phyloP scores from a whole-genome alignment of 2,329 filamentous ascomycete genomes.

The Cyphellophora europaea region DNA sequence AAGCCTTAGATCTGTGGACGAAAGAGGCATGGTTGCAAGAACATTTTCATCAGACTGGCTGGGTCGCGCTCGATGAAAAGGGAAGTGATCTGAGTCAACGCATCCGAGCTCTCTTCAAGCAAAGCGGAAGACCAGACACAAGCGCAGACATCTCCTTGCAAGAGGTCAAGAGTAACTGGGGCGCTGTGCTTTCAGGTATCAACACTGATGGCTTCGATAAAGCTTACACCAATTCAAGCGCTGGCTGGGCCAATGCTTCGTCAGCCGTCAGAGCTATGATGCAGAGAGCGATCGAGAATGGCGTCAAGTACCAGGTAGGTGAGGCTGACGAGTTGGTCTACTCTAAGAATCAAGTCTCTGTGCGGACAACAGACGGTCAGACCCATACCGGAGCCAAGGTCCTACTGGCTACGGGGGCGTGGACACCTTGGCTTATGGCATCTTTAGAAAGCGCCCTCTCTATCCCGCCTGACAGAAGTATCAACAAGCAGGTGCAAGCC shows the following conservation, averaged over 20 bases:
- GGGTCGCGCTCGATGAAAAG: slow-evolving; percentile 46
- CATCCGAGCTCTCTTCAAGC: slow-evolving; percentile 45
- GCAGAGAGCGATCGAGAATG: slow-evolving; percentile 31
- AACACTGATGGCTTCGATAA: slow-evolving; percentile 28
- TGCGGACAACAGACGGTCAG: slow-evolving; percentile 38
- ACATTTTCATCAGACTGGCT: slow-evolving; percentile 51
- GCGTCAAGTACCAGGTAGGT: slow-evolving; percentile 36
- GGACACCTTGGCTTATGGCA: slow-evolving; percentile 46
- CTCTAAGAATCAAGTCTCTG: slow-evolving; percentile 10
- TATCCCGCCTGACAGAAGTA: slow-evolving; percentile 38
- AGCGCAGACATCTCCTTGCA: slow-evolving; percentile 35
- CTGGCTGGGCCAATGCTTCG: slow-evolving; percentile 46
- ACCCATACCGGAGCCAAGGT: slow-evolving; percentile 43
- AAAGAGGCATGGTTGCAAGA: slow-evolving; percentile 46
- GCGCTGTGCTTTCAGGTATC: slow-evolving; percentile 28
- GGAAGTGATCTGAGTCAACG: slow-evolving; percentile 38
- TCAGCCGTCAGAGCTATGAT: slow-evolving; percentile 36
- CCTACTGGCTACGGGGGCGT: slow-evolving; percentile 47
- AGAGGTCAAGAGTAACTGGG: slow-evolving; percentile 31
- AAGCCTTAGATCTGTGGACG: slow-evolving; percentile 55
- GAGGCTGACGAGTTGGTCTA: slow-evolving; percentile 35
- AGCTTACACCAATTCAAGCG: slow-evolving; percentile 41
- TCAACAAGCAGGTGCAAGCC: slow-evolving; percentile 46
- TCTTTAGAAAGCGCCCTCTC: slow-evolving; percentile 35
- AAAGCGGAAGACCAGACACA: slow-evolving; percentile 31